Evolutionary conservation across 371 early-diverging fungal species (phyloP), one percentile per base, ranked within the genome.

Genomic region (Rhizopus microsporus): DNA sequence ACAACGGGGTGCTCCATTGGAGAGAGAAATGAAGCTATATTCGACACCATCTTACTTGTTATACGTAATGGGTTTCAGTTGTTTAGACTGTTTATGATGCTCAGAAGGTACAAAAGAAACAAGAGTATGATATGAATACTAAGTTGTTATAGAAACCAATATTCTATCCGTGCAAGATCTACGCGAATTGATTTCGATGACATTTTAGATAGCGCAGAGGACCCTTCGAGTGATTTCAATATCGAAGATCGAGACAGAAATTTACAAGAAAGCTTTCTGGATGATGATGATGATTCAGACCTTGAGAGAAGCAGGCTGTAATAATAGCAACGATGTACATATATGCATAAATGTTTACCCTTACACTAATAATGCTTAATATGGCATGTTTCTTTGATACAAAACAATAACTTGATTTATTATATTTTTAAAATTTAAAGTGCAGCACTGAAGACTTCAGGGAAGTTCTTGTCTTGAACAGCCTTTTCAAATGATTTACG

Each of bases 1-100:
- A 68, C 83, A 1, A 79, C 83, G 30, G 88, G 87, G 10, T 90
- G 91, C 53, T 78, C 82, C 0, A 80, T 74, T 1, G 68, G 77
- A 8, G 78, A 83, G 42, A 67, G 74, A 23, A 76, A 72, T 34
- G 90, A 92, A 57, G 83, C 87, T 29, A 80, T 88, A 4, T 75
- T 88, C 54, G 92, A 92, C 50, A 86, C 87, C 9, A 55, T 89
- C 12, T 65, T 92, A 17, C 65, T 92, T 32, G 78, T 90, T 15
- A 77, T 88, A 33, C 79, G 92, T 58, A 92, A 92, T 65, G 79
- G 75, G 7, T 77, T 89, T 23, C 89, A 90, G 59, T 75, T 88
- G 37, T 74, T 83, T 57, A 74, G 92, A 17, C 67, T 92, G 7
- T 82, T 81, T 32, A 75, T 79, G 68, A 87, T 92, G 84, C 65